Conservation (phyloP, 2,329 filamentous ascomycete genomes). For the Aspergillus sclerotialis region DNA sequence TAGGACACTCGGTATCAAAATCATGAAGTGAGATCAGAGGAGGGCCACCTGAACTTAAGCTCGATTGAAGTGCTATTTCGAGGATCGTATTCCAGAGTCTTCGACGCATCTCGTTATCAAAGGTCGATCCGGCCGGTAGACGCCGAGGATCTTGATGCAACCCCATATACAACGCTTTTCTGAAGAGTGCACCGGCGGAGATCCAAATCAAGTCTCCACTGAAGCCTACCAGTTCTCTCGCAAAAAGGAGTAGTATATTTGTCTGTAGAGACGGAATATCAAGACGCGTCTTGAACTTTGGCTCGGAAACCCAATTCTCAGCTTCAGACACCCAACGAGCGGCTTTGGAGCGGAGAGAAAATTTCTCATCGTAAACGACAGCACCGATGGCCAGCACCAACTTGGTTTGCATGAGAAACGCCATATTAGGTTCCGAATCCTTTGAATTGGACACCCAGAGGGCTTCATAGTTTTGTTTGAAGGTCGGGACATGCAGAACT, state of each 20-base stretch:
- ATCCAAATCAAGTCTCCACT: slow-evolving; percentile 32
- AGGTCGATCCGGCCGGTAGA: slow-evolving; percentile 17
- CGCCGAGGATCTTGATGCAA: slow-evolving; percentile 33
- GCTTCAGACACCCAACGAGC: slow-evolving; percentile 46
- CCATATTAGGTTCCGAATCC: slow-evolving; percentile 30
- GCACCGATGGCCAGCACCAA: slow-evolving; percentile 35
- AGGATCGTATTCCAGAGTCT: slow-evolving; percentile 27
- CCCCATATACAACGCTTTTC: slow-evolving; percentile 34
- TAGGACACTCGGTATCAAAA: slow-evolving; percentile 30
- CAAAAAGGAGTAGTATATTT: slow-evolving; percentile 31
- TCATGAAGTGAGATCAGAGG: slow-evolving; percentile 28
- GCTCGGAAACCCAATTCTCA: slow-evolving; percentile 48
- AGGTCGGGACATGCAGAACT: slow-evolving; percentile 52
- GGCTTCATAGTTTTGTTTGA: slow-evolving; percentile 49
- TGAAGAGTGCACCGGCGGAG: slow-evolving; percentile 29
- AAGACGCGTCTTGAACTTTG: slow-evolving; percentile 47
- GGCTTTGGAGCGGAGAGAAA: slow-evolving; percentile 39
- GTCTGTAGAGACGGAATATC: slow-evolving; percentile 47
- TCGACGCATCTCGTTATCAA: slow-evolving; percentile 19
- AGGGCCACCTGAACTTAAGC: slow-evolving; percentile 28
- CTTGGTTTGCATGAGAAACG: slow-evolving; percentile 42
- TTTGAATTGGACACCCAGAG: slow-evolving; percentile 50
- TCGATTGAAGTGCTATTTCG: slow-evolving; percentile 32
- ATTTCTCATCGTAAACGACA: slow-evolving; percentile 31
- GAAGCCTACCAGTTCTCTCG: slow-evolving; percentile 28